These are phyloP conservation scores for rapeseed (Brassica napus) DNA, from an alignment of 345 rosid genomes.

Conservation along the genomic window Da-Ae NC_063451.1:44584001-44584500, in stretches of 20 bases:
- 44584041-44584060: too few relatives aligned
- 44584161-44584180: neutral
- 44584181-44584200: neutral
- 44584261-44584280: neutral
- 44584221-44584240: neutral
- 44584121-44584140: neutral
- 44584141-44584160: neutral
- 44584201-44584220: neutral
- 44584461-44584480: too few relatives aligned
- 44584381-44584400: too few relatives aligned
- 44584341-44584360: neutral
- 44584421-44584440: too few relatives aligned
- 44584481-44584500: neutral
- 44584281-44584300: neutral
- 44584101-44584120: neutral
- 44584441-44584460: too few relatives aligned
- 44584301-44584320: too few relatives aligned
- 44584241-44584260: neutral
- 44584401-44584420: too few relatives aligned
- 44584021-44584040: too few relatives aligned
- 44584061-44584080: too few relatives aligned
- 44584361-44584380: neutral
- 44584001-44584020: too few relatives aligned
- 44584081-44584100: neutral
- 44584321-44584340: neutral